Evolutionary conservation across 176 grass and related monocot genomes (phyloP).

Genomic region (bread wheat (Triticum aestivum)): IWGSC_CS_RefSeq_v2.1 NC_057806.1:640951489-640951988

Average conservation of each 20-base stretch:
- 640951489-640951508: background rate
- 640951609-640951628: conserved; percentile 76
- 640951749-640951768: conserved; percentile 33
- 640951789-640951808: conserved; percentile 51
- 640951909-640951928: too few species aligned
- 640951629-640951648: conserved; percentile 63
- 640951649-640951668: conserved; percentile 26
- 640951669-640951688: conserved; percentile 56
- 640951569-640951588: conserved; percentile 77
- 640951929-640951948: too few species aligned
- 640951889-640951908: background rate
- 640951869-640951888: background rate
- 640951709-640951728: background rate
- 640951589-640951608: conserved; percentile 49
- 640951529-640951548: conserved; percentile 80
- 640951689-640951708: conserved; percentile 25
- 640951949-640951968: too few species aligned
- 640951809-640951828: conserved; percentile 26
- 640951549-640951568: conserved; percentile 90
- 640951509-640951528: conserved; percentile 38
- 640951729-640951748: conserved; percentile 26
- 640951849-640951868: background rate
- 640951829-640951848: conserved; percentile 30
- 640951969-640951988: too few species aligned
- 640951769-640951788: background rate